Base-by-base conservation (phyloP, 306 rosid species). In the Lagenaria siceraria region DNA sequence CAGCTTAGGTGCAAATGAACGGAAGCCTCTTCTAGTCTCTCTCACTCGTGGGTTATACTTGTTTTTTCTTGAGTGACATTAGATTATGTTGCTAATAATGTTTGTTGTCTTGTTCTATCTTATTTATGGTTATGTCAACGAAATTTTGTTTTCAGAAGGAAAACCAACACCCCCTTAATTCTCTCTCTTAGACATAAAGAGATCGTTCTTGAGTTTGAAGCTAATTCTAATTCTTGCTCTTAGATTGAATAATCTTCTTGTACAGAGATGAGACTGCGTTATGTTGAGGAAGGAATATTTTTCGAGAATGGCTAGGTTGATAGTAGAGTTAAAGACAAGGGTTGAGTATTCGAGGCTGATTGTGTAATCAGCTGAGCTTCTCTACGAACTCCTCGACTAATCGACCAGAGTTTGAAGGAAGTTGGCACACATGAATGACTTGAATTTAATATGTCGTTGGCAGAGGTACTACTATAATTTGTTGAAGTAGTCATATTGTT, bases 91-190 rank as follows among this genome's bases (percentile, higher is more conserved):
- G 19, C 75, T 24, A 43, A 69, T 69, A 43, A 69, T 43, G 36
- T 24, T 46, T 9, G 11, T 15, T 43, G 55, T 22, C 75, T 21
- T 15, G 36, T 43, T 69, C 31, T 42, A 24, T 69, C 55, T 12
- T 43, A 15, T 69, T 68, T 42, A 21, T 43, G 19, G 75, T 22
- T 69, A 42, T 68, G 35, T 69, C 55, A 24, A 43, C 7, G 53
- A 24, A 69, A 69, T 69, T 42, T 69, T 69, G 36, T 69, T 43
- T 40, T 69, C 75, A 69, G 36, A 69, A 43, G 75, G n/a, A 69
- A 69, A 42, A n/a, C 33, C 18, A 12, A 38, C 27, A 0, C 19
- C 49, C 2, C 10, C 3, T 21, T 14, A 61, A 40, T 68, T 69
- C 6, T 22, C 68, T 22, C 68, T 61, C 10, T 11, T 43, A 69